Evolutionary conservation across 495 filamentous ascomycete species (phyloP).

Genomic region (Beverwykella pulmonaria): DNA sequence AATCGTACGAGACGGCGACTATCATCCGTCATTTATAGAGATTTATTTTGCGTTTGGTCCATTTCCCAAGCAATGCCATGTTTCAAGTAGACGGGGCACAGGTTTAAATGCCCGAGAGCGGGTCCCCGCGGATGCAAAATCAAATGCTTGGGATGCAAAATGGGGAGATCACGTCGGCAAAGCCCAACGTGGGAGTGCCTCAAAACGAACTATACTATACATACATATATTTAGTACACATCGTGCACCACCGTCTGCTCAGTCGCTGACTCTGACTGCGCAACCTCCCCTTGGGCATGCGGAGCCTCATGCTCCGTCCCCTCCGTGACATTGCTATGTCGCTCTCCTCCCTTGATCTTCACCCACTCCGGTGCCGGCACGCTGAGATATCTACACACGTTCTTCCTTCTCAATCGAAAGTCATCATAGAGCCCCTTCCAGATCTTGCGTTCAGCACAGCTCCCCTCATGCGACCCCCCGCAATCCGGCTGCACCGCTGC

Average conservation of each 20-base stretch:
- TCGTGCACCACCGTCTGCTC: slow-evolving; percentile 21
- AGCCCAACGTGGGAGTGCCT: neutral
- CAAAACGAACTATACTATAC: neutral
- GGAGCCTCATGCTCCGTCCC: slow-evolving; percentile 27
- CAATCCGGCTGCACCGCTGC: slow-evolving; percentile 63
- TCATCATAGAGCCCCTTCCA: slow-evolving; percentile 75
- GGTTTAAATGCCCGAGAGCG: too few relatives aligned
- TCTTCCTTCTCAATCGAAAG: slow-evolving; percentile 64
- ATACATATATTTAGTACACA: neutral
- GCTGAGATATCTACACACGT: slow-evolving; percentile 43
- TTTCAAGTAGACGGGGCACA: too few relatives aligned
- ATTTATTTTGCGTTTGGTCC: too few relatives aligned
- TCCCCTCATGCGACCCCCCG: slow-evolving; percentile 52
- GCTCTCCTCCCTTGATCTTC: slow-evolving; percentile 22
- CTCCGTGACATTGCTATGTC: slow-evolving; percentile 19
- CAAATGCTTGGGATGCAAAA: too few relatives aligned
- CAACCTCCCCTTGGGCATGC: slow-evolving; percentile 5
- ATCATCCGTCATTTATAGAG: too few relatives aligned
- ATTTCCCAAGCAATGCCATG: too few relatives aligned
- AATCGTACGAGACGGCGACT: too few relatives aligned
- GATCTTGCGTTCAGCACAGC: slow-evolving; percentile 65
- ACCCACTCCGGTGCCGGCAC: slow-evolving; percentile 44
- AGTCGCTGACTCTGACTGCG: neutral
- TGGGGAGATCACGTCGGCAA: too few relatives aligned
- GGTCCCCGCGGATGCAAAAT: too few relatives aligned